phyloP scores from a whole-genome alignment of 2,329 filamentous ascomycete genomes.

The Thelonectria blattea region DNA sequence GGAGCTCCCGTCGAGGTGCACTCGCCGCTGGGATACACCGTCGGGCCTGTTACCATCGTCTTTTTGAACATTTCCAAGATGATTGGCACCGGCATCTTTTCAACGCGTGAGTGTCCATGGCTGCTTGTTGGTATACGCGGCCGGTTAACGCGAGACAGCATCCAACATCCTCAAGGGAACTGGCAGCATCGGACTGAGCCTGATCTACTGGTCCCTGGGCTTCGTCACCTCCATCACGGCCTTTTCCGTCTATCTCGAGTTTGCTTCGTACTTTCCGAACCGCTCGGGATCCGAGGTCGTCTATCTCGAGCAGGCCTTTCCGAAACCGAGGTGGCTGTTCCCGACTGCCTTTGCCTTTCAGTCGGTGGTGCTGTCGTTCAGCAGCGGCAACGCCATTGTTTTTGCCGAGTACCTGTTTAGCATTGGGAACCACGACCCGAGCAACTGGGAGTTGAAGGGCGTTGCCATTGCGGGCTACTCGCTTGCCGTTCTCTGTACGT shows the following conservation, averaged over 20 bases:
- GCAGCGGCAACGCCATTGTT: slow-evolving; percentile 69
- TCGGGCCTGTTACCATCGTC: slow-evolving; percentile 60
- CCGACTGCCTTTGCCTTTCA: slow-evolving; percentile 69
- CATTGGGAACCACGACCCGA: slow-evolving; percentile 56
- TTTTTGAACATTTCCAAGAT: slow-evolving; percentile 67
- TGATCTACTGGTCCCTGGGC: slow-evolving; percentile 71
- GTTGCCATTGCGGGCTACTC: slow-evolving; percentile 69
- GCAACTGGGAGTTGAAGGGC: slow-evolving; percentile 69
- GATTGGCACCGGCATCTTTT: slow-evolving; percentile 67
- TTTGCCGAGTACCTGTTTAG: slow-evolving; percentile 67
- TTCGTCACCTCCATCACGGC: slow-evolving; percentile 61
- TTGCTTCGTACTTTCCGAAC: slow-evolving; percentile 68
- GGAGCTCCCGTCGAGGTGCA: slow-evolving; percentile 64
- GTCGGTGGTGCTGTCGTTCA: slow-evolving; percentile 68
- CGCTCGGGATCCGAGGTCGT: slow-evolving; percentile 70
- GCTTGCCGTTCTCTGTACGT: slow-evolving; percentile 59
- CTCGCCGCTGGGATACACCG: slow-evolving; percentile 64
- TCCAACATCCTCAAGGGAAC: slow-evolving; percentile 62
- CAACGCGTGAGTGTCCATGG: slow-evolving; percentile 58
- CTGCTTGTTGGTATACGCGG: background rate
- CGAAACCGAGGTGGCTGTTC: slow-evolving; percentile 67
- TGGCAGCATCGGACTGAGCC: slow-evolving; percentile 65
- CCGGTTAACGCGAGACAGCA: slow-evolving; percentile 45
- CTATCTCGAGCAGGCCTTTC: slow-evolving; percentile 72
- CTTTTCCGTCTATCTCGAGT: slow-evolving; percentile 67